Conservation (phyloP, 139 green algal genomes). For the Coelastrella sp. region DNA sequence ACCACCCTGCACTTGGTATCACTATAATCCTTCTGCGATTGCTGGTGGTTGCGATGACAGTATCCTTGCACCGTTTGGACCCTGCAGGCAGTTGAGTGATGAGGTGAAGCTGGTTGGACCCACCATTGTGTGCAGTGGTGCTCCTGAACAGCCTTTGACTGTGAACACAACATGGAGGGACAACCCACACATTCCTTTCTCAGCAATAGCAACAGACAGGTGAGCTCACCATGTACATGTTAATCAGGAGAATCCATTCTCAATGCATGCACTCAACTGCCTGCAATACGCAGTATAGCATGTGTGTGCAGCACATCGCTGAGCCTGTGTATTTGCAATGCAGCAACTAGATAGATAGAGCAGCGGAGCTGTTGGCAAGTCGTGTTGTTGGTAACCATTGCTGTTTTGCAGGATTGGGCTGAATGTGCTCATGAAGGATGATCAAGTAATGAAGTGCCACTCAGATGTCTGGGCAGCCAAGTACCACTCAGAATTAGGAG, state of each 20-base stretch:
- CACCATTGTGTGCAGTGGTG: not conserved
- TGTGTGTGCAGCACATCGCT: too few species aligned
- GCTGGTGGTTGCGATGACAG: too few species aligned
- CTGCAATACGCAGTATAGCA: too few species aligned
- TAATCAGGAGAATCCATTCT: too few species aligned
- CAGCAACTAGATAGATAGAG: too few species aligned
- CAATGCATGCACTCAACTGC: too few species aligned
- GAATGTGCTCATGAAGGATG: not conserved
- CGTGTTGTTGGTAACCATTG: not conserved
- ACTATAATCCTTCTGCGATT: too few species aligned
- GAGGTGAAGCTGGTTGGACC: slow-evolving; percentile 30
- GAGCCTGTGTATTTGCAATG: too few species aligned
- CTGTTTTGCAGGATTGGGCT: slow-evolving; percentile 16
- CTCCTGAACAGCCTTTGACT: not conserved
- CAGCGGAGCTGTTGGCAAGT: too few species aligned
- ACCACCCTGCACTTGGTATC: too few species aligned
- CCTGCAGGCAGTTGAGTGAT: slow-evolving; percentile 17
- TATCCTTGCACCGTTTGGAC: not conserved
- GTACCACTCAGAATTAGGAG: slow-evolving; percentile 30
- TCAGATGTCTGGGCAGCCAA: slow-evolving; percentile 10
- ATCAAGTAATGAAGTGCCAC: slow-evolving; percentile 1
- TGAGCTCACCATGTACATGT: too few species aligned
- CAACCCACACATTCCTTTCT: slow-evolving; percentile 42
- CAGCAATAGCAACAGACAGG: slow-evolving; percentile 39
- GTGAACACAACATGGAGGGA: not conserved